Conservation (phyloP, 176 grass and related monocot species). For the Thalia dealbata region DNA sequence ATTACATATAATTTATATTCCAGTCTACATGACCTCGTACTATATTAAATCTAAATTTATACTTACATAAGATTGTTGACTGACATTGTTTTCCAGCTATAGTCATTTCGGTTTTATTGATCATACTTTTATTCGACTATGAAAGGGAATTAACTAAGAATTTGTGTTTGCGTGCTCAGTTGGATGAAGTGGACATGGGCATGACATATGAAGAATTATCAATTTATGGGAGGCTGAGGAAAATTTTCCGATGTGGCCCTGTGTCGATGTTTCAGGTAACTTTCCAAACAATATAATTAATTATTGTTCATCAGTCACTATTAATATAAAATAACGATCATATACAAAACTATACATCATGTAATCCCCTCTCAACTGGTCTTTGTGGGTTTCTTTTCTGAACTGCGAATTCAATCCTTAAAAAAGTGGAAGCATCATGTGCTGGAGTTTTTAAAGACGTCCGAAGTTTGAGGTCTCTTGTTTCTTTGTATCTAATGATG, state of each 20-base stretch:
- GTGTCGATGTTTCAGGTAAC: conserved; percentile 92
- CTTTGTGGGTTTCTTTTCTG: too few species aligned
- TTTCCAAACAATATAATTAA: neutral
- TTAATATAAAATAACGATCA: too few species aligned
- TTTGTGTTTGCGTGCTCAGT: conserved; percentile 36
- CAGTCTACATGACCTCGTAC: too few species aligned
- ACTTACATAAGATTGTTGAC: too few species aligned
- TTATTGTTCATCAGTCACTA: neutral
- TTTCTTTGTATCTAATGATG: too few species aligned
- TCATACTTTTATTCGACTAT: neutral
- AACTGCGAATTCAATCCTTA: too few species aligned
- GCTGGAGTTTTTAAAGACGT: too few species aligned
- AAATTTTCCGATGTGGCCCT: conserved; percentile 96
- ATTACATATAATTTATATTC: too few species aligned
- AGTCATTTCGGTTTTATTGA: neutral
- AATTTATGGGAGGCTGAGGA: conserved; percentile 83
- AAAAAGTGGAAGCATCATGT: too few species aligned
- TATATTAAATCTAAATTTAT: too few species aligned
- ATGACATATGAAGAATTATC: conserved; percentile 98
- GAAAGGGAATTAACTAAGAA: neutral
- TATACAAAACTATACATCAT: neutral
- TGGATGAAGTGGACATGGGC: conserved; percentile 99
- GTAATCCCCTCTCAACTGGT: too few species aligned
- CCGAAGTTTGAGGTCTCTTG: too few species aligned
- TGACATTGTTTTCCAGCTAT: neutral